phyloP scores from a whole-genome alignment of 2,329 filamentous ascomycete species.

The Clarireedia monteithiana region DNA sequence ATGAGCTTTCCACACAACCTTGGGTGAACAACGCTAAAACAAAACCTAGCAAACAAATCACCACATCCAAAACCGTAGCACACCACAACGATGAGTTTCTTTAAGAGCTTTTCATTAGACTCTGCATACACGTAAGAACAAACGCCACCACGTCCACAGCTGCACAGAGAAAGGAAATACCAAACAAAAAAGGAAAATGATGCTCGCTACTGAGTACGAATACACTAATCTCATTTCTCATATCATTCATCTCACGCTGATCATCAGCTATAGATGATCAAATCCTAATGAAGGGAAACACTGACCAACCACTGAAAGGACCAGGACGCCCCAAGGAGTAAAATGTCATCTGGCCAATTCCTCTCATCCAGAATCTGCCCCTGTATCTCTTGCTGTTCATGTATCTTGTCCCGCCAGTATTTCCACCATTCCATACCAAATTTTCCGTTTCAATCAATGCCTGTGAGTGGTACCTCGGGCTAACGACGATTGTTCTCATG shows the following conservation, averaged over 20 bases:
- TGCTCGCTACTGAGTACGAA: not conserved
- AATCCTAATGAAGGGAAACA: not conserved
- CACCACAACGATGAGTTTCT: not conserved
- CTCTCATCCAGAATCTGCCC: not conserved
- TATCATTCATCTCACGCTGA: not conserved
- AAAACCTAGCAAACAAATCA: too few relatives aligned
- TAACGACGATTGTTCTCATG: not conserved
- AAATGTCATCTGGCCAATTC: too few relatives aligned
- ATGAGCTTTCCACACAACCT: too few relatives aligned
- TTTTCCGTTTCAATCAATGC: constrained; percentile 5
- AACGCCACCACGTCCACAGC: not conserved
- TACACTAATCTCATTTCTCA: not conserved
- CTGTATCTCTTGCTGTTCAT: not conserved
- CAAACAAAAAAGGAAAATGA: not conserved
- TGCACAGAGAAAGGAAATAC: not conserved
- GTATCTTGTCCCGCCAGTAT: not conserved
- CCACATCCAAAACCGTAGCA: too few relatives aligned
- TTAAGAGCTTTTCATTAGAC: not conserved
- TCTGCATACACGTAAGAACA: not conserved
- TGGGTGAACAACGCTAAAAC: too few relatives aligned
- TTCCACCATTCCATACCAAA: not conserved
- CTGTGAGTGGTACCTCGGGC: not conserved
- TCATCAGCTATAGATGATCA: not conserved
- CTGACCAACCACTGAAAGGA: not conserved
- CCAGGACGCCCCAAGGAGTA: too few relatives aligned